Conservation (phyloP, 768 basidiomycete species). For the Cytidiella melzeri region DNA sequence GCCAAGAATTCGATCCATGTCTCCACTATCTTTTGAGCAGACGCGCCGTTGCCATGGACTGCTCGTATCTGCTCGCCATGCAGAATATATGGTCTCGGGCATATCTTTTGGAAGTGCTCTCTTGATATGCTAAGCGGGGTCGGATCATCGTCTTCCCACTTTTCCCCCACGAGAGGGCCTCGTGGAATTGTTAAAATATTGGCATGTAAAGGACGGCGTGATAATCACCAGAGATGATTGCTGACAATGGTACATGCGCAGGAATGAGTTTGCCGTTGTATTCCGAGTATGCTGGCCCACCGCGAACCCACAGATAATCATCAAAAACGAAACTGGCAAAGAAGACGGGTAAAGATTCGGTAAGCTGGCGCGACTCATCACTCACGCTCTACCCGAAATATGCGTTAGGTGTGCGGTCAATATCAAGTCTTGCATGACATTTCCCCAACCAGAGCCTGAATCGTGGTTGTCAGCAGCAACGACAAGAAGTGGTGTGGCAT, state of each 20-base stretch:
- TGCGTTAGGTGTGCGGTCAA: conserved; percentile 31
- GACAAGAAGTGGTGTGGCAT: not conserved
- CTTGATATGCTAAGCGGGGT: conserved; percentile 31
- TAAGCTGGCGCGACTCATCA: not conserved
- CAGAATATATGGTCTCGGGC: conserved; percentile 32
- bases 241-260: conserved; percentile 45
- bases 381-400: conserved; percentile 30
- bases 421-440: conserved; percentile 34
- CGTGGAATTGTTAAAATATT: conserved; percentile 2
- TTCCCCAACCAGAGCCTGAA: conserved; percentile 35
- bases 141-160: conserved; percentile 27
- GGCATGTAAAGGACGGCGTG: not conserved
- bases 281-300: conserved; percentile 29
- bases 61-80: conserved; percentile 16
- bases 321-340: conserved; percentile 40
- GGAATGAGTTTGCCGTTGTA: conserved; percentile 47
- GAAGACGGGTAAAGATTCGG: not conserved
- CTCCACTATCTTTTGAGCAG: conserved; percentile 28
- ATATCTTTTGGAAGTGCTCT: conserved; percentile 35
- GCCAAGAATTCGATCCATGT: conserved; percentile 33
- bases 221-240: conserved; percentile 41
- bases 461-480: not conserved
- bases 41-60: conserved; percentile 25
- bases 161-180: conserved; percentile 38
- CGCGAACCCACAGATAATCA: conserved; percentile 47